phyloP scores from a whole-genome alignment of 148 eudicot genomes.

The Rhododendron griersonianum region DNA sequence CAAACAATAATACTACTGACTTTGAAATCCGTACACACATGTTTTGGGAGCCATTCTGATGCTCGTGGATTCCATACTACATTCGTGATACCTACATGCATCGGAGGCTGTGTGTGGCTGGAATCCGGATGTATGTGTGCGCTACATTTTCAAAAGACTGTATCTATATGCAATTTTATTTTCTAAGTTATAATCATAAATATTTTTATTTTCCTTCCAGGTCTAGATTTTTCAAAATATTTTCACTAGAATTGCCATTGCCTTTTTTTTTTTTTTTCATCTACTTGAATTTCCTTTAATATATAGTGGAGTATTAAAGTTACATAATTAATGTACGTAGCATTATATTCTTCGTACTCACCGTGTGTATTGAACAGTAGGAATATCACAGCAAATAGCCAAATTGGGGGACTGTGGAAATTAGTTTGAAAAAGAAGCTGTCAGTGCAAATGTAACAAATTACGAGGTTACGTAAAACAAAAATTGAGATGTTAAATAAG shows the following conservation, averaged over 20 bases:
- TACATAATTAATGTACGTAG: not conserved
- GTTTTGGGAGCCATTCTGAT: not conserved
- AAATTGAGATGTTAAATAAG: not conserved
- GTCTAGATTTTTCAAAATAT: not conserved
- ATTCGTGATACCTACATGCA: not conserved
- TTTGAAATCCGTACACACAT: not conserved
- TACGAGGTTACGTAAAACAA: not conserved
- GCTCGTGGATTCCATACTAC: too few species aligned
- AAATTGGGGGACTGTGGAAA: slow-evolving; percentile 50
- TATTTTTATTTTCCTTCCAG: too few species aligned
- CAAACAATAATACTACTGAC: not conserved
- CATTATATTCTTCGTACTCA: slow-evolving; percentile 5
- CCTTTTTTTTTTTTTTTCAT: not conserved
- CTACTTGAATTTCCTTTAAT: not conserved
- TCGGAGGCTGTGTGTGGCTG: not conserved
- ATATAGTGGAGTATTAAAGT: not conserved
- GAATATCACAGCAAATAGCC: slow-evolving; percentile 53
- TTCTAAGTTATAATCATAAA: not conserved
- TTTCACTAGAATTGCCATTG: not conserved
- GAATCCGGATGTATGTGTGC: not conserved
- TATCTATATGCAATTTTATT: not conserved
- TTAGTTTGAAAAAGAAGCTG: not conserved
- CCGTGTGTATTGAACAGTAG: slow-evolving; percentile 51
- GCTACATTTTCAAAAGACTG: not conserved
- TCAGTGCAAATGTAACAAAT: not conserved